These are phyloP conservation scores for Grosmannia huntii DNA, from an alignment of 2,329 filamentous ascomycete genomes.

Conservation along the genomic window DNA sequence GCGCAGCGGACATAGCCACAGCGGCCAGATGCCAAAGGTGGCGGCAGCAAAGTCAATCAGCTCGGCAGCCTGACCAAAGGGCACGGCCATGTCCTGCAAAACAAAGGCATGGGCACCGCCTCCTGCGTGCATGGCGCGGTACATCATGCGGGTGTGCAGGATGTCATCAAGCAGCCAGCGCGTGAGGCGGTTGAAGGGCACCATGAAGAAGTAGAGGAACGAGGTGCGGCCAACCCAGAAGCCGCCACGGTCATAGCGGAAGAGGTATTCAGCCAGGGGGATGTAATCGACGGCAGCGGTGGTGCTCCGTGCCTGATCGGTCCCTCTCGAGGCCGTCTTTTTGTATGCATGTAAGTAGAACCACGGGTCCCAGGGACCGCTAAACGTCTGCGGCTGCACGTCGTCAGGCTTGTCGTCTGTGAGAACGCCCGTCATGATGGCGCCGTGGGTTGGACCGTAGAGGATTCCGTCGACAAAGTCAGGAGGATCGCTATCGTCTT, in stretches of 20 bases:
- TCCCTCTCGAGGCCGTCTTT: constrained; percentile 16
- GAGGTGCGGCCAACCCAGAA: constrained; percentile 59
- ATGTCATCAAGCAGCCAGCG: constrained; percentile 61
- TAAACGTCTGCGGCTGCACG: constrained; percentile 36
- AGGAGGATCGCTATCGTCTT: constrained; percentile 12
- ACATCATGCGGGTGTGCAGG: constrained; percentile 59
- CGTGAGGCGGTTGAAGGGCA: constrained; percentile 52
- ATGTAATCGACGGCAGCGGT: constrained; percentile 38
- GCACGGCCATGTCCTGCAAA: constrained; percentile 52
- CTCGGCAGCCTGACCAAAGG: constrained; percentile 33
- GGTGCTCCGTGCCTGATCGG: constrained; percentile 19
- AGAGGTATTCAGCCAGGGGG: constrained; percentile 59
- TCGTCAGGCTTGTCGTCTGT: constrained; percentile 35
- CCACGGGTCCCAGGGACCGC: constrained; percentile 54
- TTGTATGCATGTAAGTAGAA: constrained; percentile 53
- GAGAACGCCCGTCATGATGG: constrained; percentile 50
- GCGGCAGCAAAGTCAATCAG: constrained; percentile 41
- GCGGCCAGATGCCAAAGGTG: constrained; percentile 42
- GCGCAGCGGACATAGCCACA: constrained; percentile 45
- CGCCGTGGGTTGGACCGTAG: constrained; percentile 47
- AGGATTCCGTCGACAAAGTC: constrained; percentile 66
- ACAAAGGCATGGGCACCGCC: constrained; percentile 51
- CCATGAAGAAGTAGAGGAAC: constrained; percentile 51
- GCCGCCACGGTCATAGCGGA: constrained; percentile 61
- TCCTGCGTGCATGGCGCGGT: constrained; percentile 55